phyloP scores from a whole-genome alignment of 768 basidiomycete species.

The Kwoniella europaea region DNA sequence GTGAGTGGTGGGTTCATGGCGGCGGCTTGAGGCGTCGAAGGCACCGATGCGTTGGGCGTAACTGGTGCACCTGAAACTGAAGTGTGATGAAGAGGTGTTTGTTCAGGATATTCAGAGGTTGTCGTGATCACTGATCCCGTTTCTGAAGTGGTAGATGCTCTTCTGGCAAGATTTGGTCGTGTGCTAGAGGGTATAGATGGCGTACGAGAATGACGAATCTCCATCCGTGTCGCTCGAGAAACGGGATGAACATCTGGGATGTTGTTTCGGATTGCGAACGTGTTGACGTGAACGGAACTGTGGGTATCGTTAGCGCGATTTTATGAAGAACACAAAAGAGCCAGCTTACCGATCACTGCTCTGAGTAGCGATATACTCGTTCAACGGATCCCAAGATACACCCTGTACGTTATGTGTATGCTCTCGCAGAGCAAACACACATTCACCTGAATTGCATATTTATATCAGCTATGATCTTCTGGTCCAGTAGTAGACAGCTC shows the following conservation, averaged over 20 bases:
- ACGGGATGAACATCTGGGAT: slow-evolving; percentile 86
- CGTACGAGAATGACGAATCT: slow-evolving; percentile 56
- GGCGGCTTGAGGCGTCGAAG: slow-evolving; percentile 46
- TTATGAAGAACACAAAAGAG: not conserved
- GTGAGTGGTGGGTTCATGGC: slow-evolving; percentile 55
- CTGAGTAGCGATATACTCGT: slow-evolving; percentile 96
- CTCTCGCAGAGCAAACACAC: slow-evolving; percentile 65
- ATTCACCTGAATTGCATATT: slow-evolving; percentile 37
- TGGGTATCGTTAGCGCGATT: not conserved
- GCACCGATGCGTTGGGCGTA: slow-evolving; percentile 54
- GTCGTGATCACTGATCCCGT: slow-evolving; percentile 67
- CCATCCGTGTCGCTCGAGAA: slow-evolving; percentile 76
- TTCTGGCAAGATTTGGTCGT: slow-evolving; percentile 64
- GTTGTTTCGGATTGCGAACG: slow-evolving; percentile 77
- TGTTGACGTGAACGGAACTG: slow-evolving; percentile 88
- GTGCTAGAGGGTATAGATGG: slow-evolving; percentile 51
- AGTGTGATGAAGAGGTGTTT: slow-evolving; percentile 54
- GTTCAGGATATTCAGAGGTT: slow-evolving; percentile 66
- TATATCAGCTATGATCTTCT: slow-evolving; percentile 18
- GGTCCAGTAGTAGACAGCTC: not conserved
- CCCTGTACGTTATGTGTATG: slow-evolving; percentile 98
- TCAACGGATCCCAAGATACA: slow-evolving; percentile 97
- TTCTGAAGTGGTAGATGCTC: slow-evolving; percentile 78
- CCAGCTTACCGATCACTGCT: slow-evolving; percentile 77
- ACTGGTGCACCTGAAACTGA: slow-evolving; percentile 50